A percentile compares a stretch with the other conserved stretches of the same genome.
Evolutionary conservation across 2,329 filamentous ascomycete species (phyloP).

Genomic region (Achaetomium macrosporum): DNA sequence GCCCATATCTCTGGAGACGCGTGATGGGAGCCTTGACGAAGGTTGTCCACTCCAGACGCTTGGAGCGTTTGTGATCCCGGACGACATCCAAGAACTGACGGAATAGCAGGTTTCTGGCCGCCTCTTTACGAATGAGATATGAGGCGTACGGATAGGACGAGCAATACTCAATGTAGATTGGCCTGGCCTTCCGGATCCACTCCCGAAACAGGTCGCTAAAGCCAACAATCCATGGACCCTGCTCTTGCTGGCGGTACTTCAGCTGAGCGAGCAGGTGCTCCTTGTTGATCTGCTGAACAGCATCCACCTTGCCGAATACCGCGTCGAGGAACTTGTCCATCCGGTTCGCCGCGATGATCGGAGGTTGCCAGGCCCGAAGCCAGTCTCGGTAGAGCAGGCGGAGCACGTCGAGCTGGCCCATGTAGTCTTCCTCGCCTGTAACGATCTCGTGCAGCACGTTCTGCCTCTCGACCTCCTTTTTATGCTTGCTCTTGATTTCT

Average conservation of each 20-base stretch:
- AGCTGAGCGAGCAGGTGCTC: conserved; percentile 87
- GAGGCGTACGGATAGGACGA: conserved; percentile 78
- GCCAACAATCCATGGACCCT: conserved; percentile 88
- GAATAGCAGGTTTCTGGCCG: conserved; percentile 80
- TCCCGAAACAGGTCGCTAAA: conserved; percentile 97
- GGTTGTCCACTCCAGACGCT: conserved; percentile 86
- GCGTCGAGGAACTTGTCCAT: conserved; percentile 73
- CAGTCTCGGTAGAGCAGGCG: conserved; percentile 80
- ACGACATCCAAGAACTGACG: conserved; percentile 77
- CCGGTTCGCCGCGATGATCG: conserved; percentile 73
- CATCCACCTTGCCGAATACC: conserved; percentile 88
- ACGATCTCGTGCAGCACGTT: conserved; percentile 95
- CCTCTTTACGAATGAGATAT: conserved; percentile 77
- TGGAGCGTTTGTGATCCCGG: conserved; percentile 69
- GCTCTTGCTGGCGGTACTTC: conserved; percentile 94
- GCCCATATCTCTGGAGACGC: conserved; percentile 79
- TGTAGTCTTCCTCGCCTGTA: conserved; percentile 84
- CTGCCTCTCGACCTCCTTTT: conserved; percentile 87
- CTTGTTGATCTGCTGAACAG: conserved; percentile 85
- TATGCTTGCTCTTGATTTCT: conserved; percentile 62
- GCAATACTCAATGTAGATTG: conserved; percentile 87
- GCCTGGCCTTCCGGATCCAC: conserved; percentile 92
- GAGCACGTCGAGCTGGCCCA: conserved; percentile 82
- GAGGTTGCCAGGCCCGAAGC: conserved; percentile 64
- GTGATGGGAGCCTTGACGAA: conserved; percentile 93